Percentiles rank a stretch among this genome's conserved stretches.
These are phyloP conservation scores for Nepenthes mirabilis DNA, from an alignment of 148 eudicot species.

Conservation along the genomic window DNA sequence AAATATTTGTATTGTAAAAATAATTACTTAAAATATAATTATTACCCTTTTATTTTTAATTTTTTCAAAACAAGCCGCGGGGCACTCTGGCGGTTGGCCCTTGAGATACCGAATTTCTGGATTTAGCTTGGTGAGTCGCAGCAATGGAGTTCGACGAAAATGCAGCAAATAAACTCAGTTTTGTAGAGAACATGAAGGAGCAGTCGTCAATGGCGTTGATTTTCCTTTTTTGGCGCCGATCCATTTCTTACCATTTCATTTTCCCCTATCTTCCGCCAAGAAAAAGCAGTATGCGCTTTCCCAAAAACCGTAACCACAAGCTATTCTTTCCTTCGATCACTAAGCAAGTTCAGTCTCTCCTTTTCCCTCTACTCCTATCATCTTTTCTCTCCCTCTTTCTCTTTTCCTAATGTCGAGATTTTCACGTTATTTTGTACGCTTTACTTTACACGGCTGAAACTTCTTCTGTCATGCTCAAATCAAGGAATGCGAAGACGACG, in stretches of 20 bases:
- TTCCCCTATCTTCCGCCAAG: constrained; percentile 3
- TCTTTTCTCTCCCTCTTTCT: constrained; percentile 1
- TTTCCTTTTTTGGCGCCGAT: constrained; percentile 1
- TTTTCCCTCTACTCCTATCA: neutral
- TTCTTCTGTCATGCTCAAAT: constrained; percentile 23
- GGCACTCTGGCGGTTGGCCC: no score
- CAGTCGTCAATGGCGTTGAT: no score
- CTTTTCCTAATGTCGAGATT: constrained; percentile 1
- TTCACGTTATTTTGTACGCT: constrained; percentile 9
- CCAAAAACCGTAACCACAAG: constrained; percentile 49
- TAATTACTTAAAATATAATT: no score
- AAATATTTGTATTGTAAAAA: no score
- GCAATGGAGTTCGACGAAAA: no score
- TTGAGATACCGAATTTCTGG: no score
- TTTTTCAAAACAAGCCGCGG: no score
- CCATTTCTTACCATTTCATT: constrained; percentile 11
- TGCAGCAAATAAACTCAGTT: no score
- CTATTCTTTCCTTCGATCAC: constrained; percentile 55
- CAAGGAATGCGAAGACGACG: constrained; percentile 7
- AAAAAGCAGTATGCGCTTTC: neutral
- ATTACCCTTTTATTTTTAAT: no score
- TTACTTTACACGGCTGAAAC: constrained; percentile 5
- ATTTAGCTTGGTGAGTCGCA: no score
- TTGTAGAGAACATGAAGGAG: no score
- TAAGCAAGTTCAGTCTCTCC: constrained; percentile 21